Evolutionary conservation across 495 filamentous ascomycete species (phyloP), one percentile per base, ranked within the genome.

Genomic region (Hypoxylon fuscum): DNA sequence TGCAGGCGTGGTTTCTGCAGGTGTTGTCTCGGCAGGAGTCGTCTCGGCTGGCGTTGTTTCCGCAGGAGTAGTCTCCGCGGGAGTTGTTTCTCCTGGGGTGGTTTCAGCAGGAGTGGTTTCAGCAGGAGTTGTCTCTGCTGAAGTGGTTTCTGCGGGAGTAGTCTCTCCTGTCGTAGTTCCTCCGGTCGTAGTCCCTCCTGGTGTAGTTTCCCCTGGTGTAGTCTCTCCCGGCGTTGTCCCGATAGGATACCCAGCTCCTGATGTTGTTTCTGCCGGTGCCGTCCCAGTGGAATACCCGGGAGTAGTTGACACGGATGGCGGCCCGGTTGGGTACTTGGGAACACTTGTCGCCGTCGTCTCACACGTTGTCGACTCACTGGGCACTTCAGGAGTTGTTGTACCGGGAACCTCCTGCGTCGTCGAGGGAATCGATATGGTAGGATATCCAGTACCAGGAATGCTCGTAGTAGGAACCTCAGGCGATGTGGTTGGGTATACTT

Each of bases 1-100:
- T 27, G 8, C 43, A 9, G 43, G 27, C n/a, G 52, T 40, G 23
- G 23, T 17, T 45, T n/a, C 54, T 43, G 18, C 34, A 9, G 48
- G 48, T 12, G 56, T 43, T 10, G 17, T 8, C 9, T 11, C 38
- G 38, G 38, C 25, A 27, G 25, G 25, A 27, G 8, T 27, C 4
- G 25, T 27, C 8, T 3, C 25, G 8, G 8, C 25, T 27, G 25
- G 25, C 8, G 8, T 27, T 27, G 25, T 27, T 8, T 27, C 25
- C 3, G 25, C 8, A 3, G 25, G 25, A 27, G 25, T 27, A 27
- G 25, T 27, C 25, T 27, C 25, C 3, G 25, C 8, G 4, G 25
- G 25, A 27, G 25, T 27, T 8, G 25, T 27, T 8, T 27, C 25
- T 27, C 4, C 25, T 4, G 25, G 8, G 8, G 8, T 27, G 8